phyloP scores from a whole-genome alignment of 78 protist genomes.

The Dictyostelium citrinum region DNA sequence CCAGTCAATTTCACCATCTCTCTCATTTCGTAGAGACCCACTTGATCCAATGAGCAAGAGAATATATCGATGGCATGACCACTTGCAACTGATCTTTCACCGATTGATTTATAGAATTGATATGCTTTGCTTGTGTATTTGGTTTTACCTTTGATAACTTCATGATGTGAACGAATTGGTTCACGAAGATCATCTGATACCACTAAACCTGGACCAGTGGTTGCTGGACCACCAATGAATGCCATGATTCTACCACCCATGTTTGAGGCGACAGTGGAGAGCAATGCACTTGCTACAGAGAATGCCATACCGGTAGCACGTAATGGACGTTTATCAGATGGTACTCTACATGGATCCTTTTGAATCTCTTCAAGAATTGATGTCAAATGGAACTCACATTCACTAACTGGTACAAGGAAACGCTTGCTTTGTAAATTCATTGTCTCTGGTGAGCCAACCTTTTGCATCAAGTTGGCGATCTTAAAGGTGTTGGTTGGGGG shows the following conservation, averaged over 20 bases:
- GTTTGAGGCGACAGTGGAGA: constrained; percentile 82
- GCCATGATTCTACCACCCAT: constrained; percentile 93
- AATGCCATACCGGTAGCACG: constrained; percentile 97
- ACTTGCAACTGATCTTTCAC: constrained; percentile 60
- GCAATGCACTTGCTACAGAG: constrained; percentile 91
- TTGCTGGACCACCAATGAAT: constrained; percentile 96
- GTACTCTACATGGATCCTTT: constrained; percentile 96
- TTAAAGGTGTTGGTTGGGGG: constrained; percentile 17
- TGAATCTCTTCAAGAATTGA: constrained; percentile 92
- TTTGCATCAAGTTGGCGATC: constrained; percentile 19
- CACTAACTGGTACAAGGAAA: constrained; percentile 90
- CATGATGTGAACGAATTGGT: constrained; percentile 92
- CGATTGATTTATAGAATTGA: constrained; percentile 68
- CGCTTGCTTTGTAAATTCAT: constrained; percentile 37
- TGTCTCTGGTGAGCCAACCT: constrained; percentile 53
- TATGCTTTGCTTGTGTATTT: constrained; percentile 80
- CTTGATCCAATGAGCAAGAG: constrained; percentile 93
- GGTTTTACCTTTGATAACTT: constrained; percentile 86
- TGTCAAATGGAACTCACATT: constrained; percentile 92
- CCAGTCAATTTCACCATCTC: constrained; percentile 83
- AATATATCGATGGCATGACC: constrained; percentile 93
- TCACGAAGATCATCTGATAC: constrained; percentile 84
- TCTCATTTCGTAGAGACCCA: constrained; percentile 93
- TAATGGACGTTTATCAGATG: constrained; percentile 82
- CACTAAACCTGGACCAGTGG: constrained; percentile 95